phyloP scores from a whole-genome alignment of 1,284 basidiomycete genomes.

The Puccinia coronata region DNA sequence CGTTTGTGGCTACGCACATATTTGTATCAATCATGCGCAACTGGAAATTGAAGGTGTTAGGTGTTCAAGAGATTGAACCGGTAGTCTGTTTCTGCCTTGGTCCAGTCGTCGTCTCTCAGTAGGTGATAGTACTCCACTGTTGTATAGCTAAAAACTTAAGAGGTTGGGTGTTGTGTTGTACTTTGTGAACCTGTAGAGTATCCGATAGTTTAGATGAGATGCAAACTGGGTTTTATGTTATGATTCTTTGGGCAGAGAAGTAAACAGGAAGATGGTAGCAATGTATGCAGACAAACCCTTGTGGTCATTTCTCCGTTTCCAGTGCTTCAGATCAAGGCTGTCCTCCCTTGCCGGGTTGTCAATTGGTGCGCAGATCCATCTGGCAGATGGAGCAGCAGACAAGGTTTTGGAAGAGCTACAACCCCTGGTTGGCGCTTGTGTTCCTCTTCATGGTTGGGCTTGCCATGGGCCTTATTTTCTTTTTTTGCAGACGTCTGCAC shows the following conservation, averaged over 20 bases:
- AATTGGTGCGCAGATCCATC: conserved; percentile 19
- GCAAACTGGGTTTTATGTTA: too few species aligned
- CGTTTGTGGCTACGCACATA: conserved; percentile 58
- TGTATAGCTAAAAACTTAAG: conserved; percentile 82
- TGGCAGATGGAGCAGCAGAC: too few species aligned
- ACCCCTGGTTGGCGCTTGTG: too few species aligned
- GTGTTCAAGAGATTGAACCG: conserved; percentile 77
- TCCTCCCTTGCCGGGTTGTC: conserved; percentile 33
- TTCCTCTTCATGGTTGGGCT: too few species aligned
- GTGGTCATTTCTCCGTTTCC: conserved; percentile 21
- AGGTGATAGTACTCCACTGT: conserved; percentile 84
- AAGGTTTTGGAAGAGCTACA: too few species aligned
- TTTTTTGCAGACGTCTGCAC: too few species aligned
- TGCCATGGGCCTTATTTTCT: too few species aligned
- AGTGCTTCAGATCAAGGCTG: conserved; percentile 37
- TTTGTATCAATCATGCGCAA: conserved; percentile 87
- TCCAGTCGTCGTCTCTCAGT: conserved; percentile 81
- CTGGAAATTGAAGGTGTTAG: conserved; percentile 86
- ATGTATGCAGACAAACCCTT: conserved; percentile 26
- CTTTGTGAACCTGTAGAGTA: conserved; percentile 65
- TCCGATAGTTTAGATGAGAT: too few species aligned
- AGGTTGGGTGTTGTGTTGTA: conserved; percentile 73
- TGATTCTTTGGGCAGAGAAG: too few species aligned
- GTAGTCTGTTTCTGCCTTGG: conserved; percentile 91
- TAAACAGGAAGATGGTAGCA: too few species aligned